Base-by-base conservation (phyloP, 768 basidiomycete species). In the Trametes maxima region DNA sequence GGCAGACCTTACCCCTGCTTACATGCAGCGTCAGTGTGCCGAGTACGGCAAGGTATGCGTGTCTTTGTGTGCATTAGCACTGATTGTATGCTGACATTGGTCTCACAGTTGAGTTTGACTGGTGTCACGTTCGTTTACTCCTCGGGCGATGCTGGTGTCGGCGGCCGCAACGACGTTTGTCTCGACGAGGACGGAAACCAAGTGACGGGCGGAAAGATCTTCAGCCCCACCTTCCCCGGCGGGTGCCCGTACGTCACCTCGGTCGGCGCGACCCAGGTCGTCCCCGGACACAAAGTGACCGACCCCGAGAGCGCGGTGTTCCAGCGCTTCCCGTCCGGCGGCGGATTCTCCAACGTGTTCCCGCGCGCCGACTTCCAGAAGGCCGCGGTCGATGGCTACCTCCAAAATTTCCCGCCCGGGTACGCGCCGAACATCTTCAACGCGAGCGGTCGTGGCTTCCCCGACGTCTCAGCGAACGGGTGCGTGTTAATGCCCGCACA, bases 91-190 rank as follows among this genome's bases (percentile, higher is more conserved):
- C 5, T 37, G 1, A 17, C 8, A 24, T 13, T 21, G 2, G 5
- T 28, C 4, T 25, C 12, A 0, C 52, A 70, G 67, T 60, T 76
- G 21, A 73, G 75, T 11, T 59, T 75, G 42, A 67, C 72, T 59
- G 75, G 75, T 39, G 65, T 70, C 1, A 75, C 80, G 1, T 59
- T 82, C 35, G 64, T 82, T n/a, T 82, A 79, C 60, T 73, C 74
- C 43, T 78, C 79, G 11, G 80, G 81, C 25, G 79, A 82, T 50
- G 65, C 65, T 35, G 79, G 80, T 58, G 80, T 81, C 39, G 78
- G 76, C 3, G 79, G 80, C 1, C 56, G 56, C 25, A 57, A 45
- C 5, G 65, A 65, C n/a, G 8, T 60, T 14, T 80, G 80, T 62
- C 60, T 80, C 37, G 67, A 71, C 44, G 44, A 72, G 2, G 61